Conservation (phyloP, 2,329 filamentous ascomycete genomes). For the Fusarium sp. region DNA sequence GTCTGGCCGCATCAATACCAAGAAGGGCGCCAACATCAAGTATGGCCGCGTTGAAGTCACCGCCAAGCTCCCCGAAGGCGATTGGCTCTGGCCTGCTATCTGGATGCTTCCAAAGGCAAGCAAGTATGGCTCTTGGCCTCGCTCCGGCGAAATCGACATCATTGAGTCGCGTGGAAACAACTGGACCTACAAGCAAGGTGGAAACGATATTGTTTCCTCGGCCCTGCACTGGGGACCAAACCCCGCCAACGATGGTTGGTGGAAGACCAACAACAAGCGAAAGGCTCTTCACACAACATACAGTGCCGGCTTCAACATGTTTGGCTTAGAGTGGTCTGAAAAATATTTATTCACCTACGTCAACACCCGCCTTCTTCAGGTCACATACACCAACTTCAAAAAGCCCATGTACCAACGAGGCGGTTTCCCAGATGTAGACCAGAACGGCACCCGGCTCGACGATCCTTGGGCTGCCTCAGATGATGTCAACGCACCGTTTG, state of each 20-base stretch:
- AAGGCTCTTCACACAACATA: constrained; percentile 81
- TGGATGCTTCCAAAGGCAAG: constrained; percentile 84
- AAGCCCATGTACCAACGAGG: constrained; percentile 76
- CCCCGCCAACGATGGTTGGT: constrained; percentile 79
- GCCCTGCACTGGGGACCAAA: constrained; percentile 87
- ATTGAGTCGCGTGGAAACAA: constrained; percentile 86
- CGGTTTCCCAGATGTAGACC: constrained; percentile 71
- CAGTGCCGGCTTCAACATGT: constrained; percentile 76
- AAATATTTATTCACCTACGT: constrained; percentile 91
- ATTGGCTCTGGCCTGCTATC: constrained; percentile 94
- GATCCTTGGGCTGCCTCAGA: constrained; percentile 75
- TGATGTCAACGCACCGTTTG: constrained; percentile 75
- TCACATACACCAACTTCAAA: constrained; percentile 82
- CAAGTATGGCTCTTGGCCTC: constrained; percentile 81
- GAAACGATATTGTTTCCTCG: constrained; percentile 84
- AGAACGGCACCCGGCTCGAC: constrained; percentile 73
- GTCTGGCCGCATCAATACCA: constrained; percentile 83
- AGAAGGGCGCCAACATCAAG: constrained; percentile 76
- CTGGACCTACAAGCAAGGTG: constrained; percentile 78
- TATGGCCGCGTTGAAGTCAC: constrained; percentile 86
- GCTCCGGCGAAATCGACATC: constrained; percentile 87
- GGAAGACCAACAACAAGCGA: constrained; percentile 84
- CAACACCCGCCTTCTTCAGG: constrained; percentile 82
- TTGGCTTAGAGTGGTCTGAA: constrained; percentile 86
- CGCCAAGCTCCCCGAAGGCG: constrained; percentile 79